These are phyloP conservation scores for Incumbomyces delicatus DNA, from an alignment of 2,329 filamentous ascomycete species.

Conservation along the genomic window DNA sequence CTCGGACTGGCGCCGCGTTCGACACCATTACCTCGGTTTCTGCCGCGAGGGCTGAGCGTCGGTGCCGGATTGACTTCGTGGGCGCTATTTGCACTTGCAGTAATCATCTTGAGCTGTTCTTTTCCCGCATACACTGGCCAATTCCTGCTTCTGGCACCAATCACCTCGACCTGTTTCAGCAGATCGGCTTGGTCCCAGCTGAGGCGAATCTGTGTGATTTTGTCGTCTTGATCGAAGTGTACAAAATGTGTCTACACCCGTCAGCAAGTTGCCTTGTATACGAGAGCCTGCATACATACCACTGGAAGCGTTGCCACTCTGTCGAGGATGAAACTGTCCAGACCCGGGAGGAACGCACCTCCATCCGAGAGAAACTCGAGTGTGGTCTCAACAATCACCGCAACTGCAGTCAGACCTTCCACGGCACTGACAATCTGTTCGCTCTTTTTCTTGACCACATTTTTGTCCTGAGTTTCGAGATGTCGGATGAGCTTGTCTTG, in stretches of 20 bases:
- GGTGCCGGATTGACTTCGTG: slow-evolving; percentile 14
- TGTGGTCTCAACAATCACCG: slow-evolving; percentile 69
- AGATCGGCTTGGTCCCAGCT: slow-evolving; percentile 94
- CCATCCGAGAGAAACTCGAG: slow-evolving; percentile 74
- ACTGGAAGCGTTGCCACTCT: slow-evolving; percentile 68
- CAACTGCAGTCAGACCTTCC: slow-evolving; percentile 60
- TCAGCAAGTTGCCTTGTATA: not conserved
- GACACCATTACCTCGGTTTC: slow-evolving; percentile 12
- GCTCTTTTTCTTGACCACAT: slow-evolving; percentile 71
- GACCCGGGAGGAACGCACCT: slow-evolving; percentile 73
- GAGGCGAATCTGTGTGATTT: slow-evolving; percentile 77
- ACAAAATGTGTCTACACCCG: slow-evolving; percentile 69
- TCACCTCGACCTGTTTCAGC: slow-evolving; percentile 86
- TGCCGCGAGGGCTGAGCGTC: slow-evolving; percentile 15
- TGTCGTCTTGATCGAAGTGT: slow-evolving; percentile 63
- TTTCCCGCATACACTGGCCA: slow-evolving; percentile 88
- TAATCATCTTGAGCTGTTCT: slow-evolving; percentile 72
- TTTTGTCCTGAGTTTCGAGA: slow-evolving; percentile 53
- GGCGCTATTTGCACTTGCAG: slow-evolving; percentile 39
- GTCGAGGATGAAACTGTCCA: slow-evolving; percentile 89
- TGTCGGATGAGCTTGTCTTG: slow-evolving; percentile 74
- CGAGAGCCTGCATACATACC: slow-evolving; percentile 46
- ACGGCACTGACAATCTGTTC: slow-evolving; percentile 66
- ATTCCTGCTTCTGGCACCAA: slow-evolving; percentile 78
- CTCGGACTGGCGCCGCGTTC: slow-evolving; percentile 26